Evolutionary conservation across 2,329 filamentous ascomycete genomes (phyloP).

Genomic region (Ceratocystis smalleyi): DNA sequence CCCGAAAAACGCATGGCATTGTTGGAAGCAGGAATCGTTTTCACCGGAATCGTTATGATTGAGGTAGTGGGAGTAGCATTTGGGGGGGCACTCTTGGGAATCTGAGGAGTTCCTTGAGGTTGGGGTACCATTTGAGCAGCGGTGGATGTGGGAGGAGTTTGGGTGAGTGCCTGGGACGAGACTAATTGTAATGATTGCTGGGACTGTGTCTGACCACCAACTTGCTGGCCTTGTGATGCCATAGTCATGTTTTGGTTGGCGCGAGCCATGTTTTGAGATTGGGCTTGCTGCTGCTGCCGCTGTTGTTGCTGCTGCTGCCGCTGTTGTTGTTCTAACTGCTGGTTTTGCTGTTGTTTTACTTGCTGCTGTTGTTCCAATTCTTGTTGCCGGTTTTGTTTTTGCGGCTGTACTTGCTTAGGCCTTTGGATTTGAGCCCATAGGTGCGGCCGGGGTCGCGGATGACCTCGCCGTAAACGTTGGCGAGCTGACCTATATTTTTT

Average conservation of each 20-base stretch:
- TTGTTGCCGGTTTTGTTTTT: too few species aligned
- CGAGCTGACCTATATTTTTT: too few species aligned
- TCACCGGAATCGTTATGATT: conserved; percentile 20
- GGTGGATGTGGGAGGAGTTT: conserved; percentile 16
- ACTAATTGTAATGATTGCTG: conserved; percentile 5
- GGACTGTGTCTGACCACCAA: conserved; percentile 20
- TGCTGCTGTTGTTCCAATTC: too few species aligned
- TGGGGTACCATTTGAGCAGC: conserved; percentile 3
- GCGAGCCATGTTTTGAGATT: conserved; percentile 19
- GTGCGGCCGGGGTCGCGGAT: too few species aligned
- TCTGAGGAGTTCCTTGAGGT: conserved; percentile 14
- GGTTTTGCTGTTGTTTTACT: too few species aligned
- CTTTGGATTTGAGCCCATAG: too few species aligned
- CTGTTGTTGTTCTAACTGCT: too few species aligned
- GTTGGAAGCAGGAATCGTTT: conserved; percentile 23
- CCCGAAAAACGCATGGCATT: conserved; percentile 30
- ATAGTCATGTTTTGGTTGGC: conserved; percentile 25
- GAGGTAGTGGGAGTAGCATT: conserved; percentile 14
- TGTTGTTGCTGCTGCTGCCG: not conserved
- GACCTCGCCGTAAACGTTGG: too few species aligned
- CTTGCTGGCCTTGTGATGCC: conserved; percentile 22
- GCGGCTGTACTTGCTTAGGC: too few species aligned
- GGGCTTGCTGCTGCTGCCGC: conserved; percentile 27
- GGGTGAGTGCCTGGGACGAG: conserved; percentile 20
- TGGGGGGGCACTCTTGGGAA: conserved; percentile 13